Percentiles rank a stretch among this genome's conserved stretches.
Conservation (phyloP, 208 protist species). For the Histomonas meleagridis region DNA sequence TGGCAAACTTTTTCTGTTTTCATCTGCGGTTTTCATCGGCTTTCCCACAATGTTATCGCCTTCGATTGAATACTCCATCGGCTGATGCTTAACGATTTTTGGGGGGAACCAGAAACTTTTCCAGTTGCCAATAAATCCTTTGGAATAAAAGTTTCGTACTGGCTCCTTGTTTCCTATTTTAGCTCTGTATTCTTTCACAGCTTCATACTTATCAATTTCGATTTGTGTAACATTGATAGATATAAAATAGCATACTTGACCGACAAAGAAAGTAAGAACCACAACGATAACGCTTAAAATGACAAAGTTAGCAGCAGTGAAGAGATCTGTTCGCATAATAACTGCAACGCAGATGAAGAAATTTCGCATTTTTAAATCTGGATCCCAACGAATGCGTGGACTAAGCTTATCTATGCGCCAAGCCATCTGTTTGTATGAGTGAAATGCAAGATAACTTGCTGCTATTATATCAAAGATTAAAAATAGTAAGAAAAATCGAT, state of each 20-base stretch:
- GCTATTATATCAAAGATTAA: neutral
- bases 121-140: neutral
- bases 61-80: too few relatives aligned
- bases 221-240: neutral
- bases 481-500: neutral
- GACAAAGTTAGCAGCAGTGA: neutral
- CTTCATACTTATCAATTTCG: neutral
- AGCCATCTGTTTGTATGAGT: neutral
- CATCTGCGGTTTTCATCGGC: too few relatives aligned
- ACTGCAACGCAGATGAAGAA: neutral
- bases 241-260: neutral
- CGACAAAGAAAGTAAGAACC: neutral
- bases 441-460: neutral
- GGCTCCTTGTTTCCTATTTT: neutral
- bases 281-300: neutral
- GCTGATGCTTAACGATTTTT: neutral
- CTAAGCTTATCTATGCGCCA: neutral
- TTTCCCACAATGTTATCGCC: too few relatives aligned
- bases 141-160: neutral
- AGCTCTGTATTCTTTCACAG: neutral
- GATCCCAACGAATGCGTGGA: neutral
- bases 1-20: too few relatives aligned
- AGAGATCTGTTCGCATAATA: neutral
- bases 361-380: neutral
- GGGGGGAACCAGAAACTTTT: neutral